Base-by-base conservation (phyloP, 805 yeast species). In the Myxozyma vanderwaltii region DNA sequence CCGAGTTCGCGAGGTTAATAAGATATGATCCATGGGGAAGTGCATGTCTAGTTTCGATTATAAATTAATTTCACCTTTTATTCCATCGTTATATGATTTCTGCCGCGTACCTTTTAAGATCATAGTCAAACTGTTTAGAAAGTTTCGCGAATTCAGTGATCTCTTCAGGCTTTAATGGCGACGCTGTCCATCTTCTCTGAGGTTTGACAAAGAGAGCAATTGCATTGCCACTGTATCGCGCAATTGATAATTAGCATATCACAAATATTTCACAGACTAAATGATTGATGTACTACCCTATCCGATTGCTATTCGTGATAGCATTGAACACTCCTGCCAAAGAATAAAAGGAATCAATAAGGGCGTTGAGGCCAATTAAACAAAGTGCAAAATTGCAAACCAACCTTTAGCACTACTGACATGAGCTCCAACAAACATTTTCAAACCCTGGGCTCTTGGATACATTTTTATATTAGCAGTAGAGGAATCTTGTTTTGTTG, bases 21-120 rank as follows among this genome's bases (percentile, higher is more conserved):
- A 94, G 85, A 71, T 91, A 94, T 24, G 96, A 90, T 0, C 97
- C 98, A 73, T 94, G 99, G 0, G 99, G 98, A 50, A 94, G 78
- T 51, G 90, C 80, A 69, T 91, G 96, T 5, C 69, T 68, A 21
- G 15, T 26, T 45, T 26, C 41, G 15, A 15, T 4, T 27, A 23
- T 27, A 5, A 45, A 31, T 7, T 1, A 4, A 6, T 29, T 6
- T 12, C 13, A 12, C 23, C 7, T 15, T 45, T 13, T 27, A 4
- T 5, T n/a, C 29, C 15, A 36, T 29, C 10, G 33, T 29, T 4
- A 24, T 3, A 23, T 29, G 1, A n/a, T 15, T 21, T 2, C 13
- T 3, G 43, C 1, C 10, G 36, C 62, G 23, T 62, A 66, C 26
- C 86, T 86, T 56, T 81, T 70, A 2, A 96, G 86, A 70, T 90